Evolutionary conservation across 805 yeast genomes (phyloP).

Genomic region (Scheffersomyces ergatensis): DNA sequence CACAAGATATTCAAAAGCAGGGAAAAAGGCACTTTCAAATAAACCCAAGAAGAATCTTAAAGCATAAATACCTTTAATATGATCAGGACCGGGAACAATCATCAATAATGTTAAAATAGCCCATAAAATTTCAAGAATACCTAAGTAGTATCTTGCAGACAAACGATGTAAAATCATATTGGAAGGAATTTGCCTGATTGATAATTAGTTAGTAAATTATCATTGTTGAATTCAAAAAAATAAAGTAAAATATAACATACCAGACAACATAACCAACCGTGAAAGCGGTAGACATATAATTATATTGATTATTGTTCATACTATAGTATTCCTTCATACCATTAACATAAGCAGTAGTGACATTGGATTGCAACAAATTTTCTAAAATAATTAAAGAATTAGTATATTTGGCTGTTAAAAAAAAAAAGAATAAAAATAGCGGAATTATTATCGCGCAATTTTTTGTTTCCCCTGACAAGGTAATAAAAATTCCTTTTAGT

Average conservation of each 20-base stretch:
- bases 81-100: slow-evolving; percentile 18
- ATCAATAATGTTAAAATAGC: slow-evolving; percentile 23
- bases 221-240: slow-evolving; percentile 14
- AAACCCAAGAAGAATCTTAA: slow-evolving; percentile 42
- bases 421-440: too few species aligned
- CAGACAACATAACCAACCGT: slow-evolving; percentile 53
- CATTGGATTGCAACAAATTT: slow-evolving; percentile 39
- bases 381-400: slow-evolving; percentile 7
- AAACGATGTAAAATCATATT: slow-evolving; percentile 33
- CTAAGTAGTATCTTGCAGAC: slow-evolving; percentile 34
- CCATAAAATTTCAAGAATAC: slow-evolving; percentile 33
- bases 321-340: slow-evolving; percentile 45
- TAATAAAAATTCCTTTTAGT: too few species aligned
- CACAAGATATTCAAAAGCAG: slow-evolving; percentile 55
- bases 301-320: slow-evolving; percentile 43
- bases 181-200: slow-evolving; percentile 49
- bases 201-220: too few species aligned
- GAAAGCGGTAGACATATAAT: slow-evolving; percentile 43
- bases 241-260: slow-evolving; percentile 45
- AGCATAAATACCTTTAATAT: slow-evolving; percentile 21
- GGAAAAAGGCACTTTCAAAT: slow-evolving; percentile 50
- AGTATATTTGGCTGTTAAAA: too few species aligned
- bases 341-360: slow-evolving; percentile 45
- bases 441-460: too few species aligned
- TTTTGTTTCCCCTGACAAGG: too few species aligned